These are phyloP conservation scores for Plasmopara muralis DNA, from an alignment of 352 stramenopile species.

Conservation along the genomic window DNA sequence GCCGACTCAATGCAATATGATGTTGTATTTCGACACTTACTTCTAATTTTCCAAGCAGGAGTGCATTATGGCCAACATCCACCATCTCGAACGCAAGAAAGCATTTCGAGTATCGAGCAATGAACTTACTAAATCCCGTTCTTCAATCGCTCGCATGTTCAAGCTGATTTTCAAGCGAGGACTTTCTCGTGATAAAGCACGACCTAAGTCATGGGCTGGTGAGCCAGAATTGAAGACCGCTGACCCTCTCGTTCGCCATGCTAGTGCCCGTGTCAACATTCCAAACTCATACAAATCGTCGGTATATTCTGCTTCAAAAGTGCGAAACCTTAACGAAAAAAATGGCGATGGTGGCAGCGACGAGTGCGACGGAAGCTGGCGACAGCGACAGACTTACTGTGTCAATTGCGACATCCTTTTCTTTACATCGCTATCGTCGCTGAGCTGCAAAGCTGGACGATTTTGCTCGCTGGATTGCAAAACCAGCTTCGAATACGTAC, in stretches of 20 bases:
- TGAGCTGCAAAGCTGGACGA: conserved; percentile 1
- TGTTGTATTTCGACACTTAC: not conserved
- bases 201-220: conserved; percentile 17
- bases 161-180: conserved; percentile 12
- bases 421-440: conserved; percentile 15
- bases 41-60: not conserved
- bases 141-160: conserved; percentile 6
- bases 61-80: conserved; percentile 5
- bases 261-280: conserved; percentile 13
- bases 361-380: conserved; percentile 7
- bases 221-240: not conserved
- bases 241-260: conserved; percentile 1
- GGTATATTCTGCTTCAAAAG: not conserved
- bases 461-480: conserved; percentile 47
- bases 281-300: not conserved
- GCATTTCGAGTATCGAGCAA: conserved; percentile 3
- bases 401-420: conserved; percentile 23
- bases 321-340: not conserved
- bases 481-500: conserved; percentile 29
- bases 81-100: conserved; percentile 6
- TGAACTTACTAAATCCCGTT: not conserved
- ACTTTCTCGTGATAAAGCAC: not conserved
- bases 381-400: conserved; percentile 15
- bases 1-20: not conserved
- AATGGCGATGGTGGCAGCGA: not conserved